Evolutionary conservation across 805 yeast species (phyloP), one percentile per base, ranked within the genome.

Genomic region (Lipomyces spencermartinsiae): DNA sequence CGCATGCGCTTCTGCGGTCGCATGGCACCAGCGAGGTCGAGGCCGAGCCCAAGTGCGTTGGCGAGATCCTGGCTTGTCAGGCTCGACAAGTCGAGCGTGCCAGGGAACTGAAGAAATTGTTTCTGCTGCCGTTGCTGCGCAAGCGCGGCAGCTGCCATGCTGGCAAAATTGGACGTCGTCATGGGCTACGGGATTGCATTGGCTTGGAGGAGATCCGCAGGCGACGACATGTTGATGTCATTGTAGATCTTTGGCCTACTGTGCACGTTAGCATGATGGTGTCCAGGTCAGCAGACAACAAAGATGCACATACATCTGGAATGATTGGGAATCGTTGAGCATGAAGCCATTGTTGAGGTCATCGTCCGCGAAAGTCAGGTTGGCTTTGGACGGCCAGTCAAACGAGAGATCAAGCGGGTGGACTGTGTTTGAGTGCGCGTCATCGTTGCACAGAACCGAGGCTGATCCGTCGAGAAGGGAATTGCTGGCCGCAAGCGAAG

Each of bases 381-480:
- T 63, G 12, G 51, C 16, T 53, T 63, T 63, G 49, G 67, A 64
- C 31, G 63, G 69, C 69, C 69, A 66, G 60, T 66, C 69, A 55
- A 66, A 58, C 4, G 66, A 53, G 29, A 63, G 59, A 39, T 59
- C 59, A 19, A 35, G 34, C 14, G 49, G 60, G 16, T 25, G 37
- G 34, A 19, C 19, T 10, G 37, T 29, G 9, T 22, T 51, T 1
- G 25, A 19, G 46, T 29, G 58, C 19, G 63, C 25, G 57, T 59
- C 68, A n/a, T 53, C 64, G 39, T 49, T 51, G 59, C 65, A 61
- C 25, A 61, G 55, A 33, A 57, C 34, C 58, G 61, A 59, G 46
- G 64, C 54, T 33, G 69, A 63, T 31, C 29, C 39, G 65, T 39
- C 63, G 33, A 35, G 39, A 51, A 25, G 33, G 16, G 31, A 8